Conservation (phyloP, 441 rosid genomes). For the Jatropha multifida region DNA sequence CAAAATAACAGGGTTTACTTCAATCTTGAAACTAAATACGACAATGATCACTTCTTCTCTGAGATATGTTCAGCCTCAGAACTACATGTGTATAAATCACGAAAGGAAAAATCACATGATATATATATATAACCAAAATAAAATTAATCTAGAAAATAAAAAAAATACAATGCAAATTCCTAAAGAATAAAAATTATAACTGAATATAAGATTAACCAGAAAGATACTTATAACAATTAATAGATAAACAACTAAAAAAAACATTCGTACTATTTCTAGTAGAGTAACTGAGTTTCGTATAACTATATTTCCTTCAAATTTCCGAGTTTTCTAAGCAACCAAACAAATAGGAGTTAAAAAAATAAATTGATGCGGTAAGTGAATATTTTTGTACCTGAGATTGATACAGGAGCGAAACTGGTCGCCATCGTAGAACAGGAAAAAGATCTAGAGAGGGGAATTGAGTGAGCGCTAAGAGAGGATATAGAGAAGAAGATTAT, state of each 20-base stretch:
- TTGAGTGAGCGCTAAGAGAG: background rate
- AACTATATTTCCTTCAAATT: background rate
- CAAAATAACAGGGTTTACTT: background rate
- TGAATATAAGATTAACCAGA: background rate
- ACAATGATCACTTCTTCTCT: background rate
- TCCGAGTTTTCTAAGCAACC: background rate
- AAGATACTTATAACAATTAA: too few relatives aligned
- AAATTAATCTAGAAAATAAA: background rate
- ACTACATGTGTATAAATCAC: background rate
- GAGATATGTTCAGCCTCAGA: background rate
- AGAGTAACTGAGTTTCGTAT: background rate
- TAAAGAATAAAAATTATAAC: background rate
- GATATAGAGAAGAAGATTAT: background rate
- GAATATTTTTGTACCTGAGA: conserved; percentile 37
- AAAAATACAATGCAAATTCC: too few relatives aligned
- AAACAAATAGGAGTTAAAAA: background rate
- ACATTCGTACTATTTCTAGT: background rate
- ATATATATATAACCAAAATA: background rate
- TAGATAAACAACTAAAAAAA: background rate
- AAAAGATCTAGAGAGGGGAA: conserved; percentile 17
- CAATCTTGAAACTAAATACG: background rate
- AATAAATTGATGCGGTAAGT: background rate
- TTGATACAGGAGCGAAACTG: conserved; percentile 45
- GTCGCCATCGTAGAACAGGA: conserved; percentile 36
- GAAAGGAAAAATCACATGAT: background rate